Evolutionary conservation across 2,329 filamentous ascomycete genomes (phyloP), one percentile per base, ranked within the genome.

Genomic region (Akanthomyces lecanii): DNA sequence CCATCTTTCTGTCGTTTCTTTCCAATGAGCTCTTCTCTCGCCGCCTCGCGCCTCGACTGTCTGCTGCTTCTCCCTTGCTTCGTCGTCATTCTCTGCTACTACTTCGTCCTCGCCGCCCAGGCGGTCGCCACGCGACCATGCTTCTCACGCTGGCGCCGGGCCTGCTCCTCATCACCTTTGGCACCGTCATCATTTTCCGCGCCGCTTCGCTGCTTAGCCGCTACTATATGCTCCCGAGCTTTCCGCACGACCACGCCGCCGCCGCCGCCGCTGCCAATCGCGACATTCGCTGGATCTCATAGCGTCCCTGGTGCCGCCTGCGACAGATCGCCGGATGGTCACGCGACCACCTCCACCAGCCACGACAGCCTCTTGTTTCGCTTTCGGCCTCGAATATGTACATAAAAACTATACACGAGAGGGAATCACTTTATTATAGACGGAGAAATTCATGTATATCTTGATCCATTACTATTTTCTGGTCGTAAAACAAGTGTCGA

Each of bases 131-230:
- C 30, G 18, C 48, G n/a, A 44, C 52, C 61, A 63, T 63, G 61
- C 61, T 63, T 28, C 61, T 63, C 61, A 63, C 54, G 47, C 54
- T 63, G 54, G 47, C 54, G n/a, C 61, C 54, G 38, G 53, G 53
- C 36, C 30, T 58, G 23, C 42, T 63, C 38, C 61, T 63, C 53
- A 58, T 63, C 45, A 47, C 58, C 21, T 63, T 58, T 21, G 54
- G 61, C 61, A 58, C 61, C 47, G 54, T 33, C 45, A 59, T 63
- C 30, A 53, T 58, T 25, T 18, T 63, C n/a, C 61, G 61, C 21
- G 47, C 54, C 18, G 61, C 61, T 58, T 63, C 61, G 47, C 61
- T 63, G 1, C 61, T 63, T 45, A 62, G 51, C 23, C 59, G 59
- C 51, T 62, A 62, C 44, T 44, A 55, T 44, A 42, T 48, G 40